These are phyloP conservation scores for Pyrrhoderma lamaoense DNA, from an alignment of 1,284 basidiomycete species.

Conservation along the genomic window DNA sequence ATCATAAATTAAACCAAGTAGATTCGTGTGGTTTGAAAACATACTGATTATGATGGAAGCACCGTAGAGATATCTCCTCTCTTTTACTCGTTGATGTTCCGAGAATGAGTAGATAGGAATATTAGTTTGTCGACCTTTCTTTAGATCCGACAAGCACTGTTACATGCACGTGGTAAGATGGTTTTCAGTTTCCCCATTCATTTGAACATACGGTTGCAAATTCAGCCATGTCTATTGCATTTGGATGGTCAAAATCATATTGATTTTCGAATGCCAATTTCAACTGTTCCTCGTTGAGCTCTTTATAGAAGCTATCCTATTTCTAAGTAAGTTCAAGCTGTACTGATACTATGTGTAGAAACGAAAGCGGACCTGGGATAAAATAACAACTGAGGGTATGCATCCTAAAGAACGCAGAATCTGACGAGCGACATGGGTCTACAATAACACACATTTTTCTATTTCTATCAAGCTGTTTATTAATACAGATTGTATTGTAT, in stretches of 20 bases:
- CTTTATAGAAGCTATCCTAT: conserved; percentile 92
- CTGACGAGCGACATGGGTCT: conserved; percentile 90
- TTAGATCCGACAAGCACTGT: conserved; percentile 80
- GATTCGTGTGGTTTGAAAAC: conserved; percentile 17
- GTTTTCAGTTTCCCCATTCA: too few species aligned
- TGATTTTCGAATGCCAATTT: conserved; percentile 77
- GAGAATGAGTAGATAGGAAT: conserved; percentile 94
- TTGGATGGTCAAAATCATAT: conserved; percentile 91
- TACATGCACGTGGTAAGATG: background rate
- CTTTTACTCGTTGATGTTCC: conserved; percentile 80
- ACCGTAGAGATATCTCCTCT: conserved; percentile 91
- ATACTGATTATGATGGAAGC: conserved; percentile 89
- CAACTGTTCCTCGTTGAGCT: conserved; percentile 72
- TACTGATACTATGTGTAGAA: conserved; percentile 13
- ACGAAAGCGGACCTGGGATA: conserved; percentile 59
- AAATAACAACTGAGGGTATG: conserved; percentile 83
- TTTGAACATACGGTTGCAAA: conserved; percentile 62
- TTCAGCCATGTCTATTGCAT: conserved; percentile 86
- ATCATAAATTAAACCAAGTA: conserved; percentile 4
- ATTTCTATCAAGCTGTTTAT: too few species aligned
- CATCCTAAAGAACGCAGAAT: conserved; percentile 77
- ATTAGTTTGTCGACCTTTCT: conserved; percentile 72
- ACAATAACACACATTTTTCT: too few species aligned
- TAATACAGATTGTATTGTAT: conserved; percentile 18
- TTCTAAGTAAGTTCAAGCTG: background rate